These are phyloP conservation scores for Nakazawaea ishiwadae DNA, from an alignment of 805 yeast species.

Conservation along the genomic window DNA sequence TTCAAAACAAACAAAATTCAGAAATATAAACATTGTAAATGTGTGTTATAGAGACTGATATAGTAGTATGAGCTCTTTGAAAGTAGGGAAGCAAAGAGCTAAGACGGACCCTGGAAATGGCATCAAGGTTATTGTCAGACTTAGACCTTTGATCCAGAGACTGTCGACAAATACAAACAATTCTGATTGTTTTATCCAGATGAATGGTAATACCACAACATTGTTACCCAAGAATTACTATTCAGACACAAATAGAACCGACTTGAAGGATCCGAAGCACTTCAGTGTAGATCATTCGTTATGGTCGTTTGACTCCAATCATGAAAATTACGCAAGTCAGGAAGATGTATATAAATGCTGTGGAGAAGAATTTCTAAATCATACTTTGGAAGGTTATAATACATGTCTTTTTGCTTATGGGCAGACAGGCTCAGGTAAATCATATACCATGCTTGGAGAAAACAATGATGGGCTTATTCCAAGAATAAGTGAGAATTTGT, in stretches of 20 bases:
- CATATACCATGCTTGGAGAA: constrained; percentile 74
- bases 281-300: constrained; percentile 51
- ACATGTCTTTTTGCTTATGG: constrained; percentile 53
- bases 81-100: constrained; percentile 13
- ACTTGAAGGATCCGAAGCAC: constrained; percentile 18
- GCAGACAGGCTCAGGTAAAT: constrained; percentile 83
- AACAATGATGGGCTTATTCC: constrained; percentile 65
- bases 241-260: background rate
- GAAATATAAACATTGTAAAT: too few relatives aligned
- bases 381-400: constrained; percentile 57
- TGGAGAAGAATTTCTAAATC: constrained; percentile 58
- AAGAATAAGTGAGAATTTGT: constrained; percentile 47
- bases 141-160: constrained; percentile 10
- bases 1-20: background rate
- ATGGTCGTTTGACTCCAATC: constrained; percentile 35
- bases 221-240: constrained; percentile 5
- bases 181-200: constrained; percentile 17
- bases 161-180: constrained; percentile 18
- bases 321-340: constrained; percentile 42
- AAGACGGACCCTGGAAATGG: constrained; percentile 1
- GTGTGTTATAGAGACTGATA: background rate
- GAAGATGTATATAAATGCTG: constrained; percentile 42
- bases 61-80: constrained; percentile 3
- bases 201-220: constrained; percentile 10
- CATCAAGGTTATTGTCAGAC: constrained; percentile 14